Percentiles rank a stretch among this genome's conserved stretches.
Evolutionary conservation across 1,284 basidiomycete species (phyloP).

Genomic region (Pseudozyma hubeiensis): DNA sequence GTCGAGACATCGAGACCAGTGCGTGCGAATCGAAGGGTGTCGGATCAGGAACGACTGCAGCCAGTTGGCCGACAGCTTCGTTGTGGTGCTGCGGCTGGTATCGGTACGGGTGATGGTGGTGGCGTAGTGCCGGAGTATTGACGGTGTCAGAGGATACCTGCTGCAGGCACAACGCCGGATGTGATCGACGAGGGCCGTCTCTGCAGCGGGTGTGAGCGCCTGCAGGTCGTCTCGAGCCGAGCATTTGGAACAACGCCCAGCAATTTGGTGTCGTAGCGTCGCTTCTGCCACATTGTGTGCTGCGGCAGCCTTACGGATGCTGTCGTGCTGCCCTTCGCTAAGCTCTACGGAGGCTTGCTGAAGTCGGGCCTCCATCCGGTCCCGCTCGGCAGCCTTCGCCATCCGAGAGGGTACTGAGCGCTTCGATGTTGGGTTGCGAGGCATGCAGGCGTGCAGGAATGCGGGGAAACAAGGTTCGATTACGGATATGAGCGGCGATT

Average conservation of each 20-base stretch:
- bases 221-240: background rate
- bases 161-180: constrained; percentile 18
- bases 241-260: no score
- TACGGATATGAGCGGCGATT: background rate
- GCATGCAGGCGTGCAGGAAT: background rate
- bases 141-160: constrained; percentile 13
- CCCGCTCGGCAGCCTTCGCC: background rate
- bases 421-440: background rate
- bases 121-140: constrained; percentile 8
- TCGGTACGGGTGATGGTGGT: background rate
- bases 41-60: constrained; percentile 16
- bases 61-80: constrained; percentile 4
- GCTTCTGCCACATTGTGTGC: constrained; percentile 10
- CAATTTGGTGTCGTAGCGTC: constrained; percentile 8
- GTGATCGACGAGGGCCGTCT: constrained; percentile 9
- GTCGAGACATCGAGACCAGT: constrained; percentile 18
- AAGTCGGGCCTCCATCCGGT: background rate
- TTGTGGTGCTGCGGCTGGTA: no score
- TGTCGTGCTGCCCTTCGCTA: background rate
- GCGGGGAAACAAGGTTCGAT: background rate
- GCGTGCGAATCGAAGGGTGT: constrained; percentile 7
- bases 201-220: constrained; percentile 4
- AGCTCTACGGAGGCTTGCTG: constrained; percentile 3
- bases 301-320: constrained; percentile 10
- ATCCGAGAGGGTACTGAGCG: background rate